Conservation (phyloP, 768 basidiomycete species). For the Leccinum uliginosum region DNA sequence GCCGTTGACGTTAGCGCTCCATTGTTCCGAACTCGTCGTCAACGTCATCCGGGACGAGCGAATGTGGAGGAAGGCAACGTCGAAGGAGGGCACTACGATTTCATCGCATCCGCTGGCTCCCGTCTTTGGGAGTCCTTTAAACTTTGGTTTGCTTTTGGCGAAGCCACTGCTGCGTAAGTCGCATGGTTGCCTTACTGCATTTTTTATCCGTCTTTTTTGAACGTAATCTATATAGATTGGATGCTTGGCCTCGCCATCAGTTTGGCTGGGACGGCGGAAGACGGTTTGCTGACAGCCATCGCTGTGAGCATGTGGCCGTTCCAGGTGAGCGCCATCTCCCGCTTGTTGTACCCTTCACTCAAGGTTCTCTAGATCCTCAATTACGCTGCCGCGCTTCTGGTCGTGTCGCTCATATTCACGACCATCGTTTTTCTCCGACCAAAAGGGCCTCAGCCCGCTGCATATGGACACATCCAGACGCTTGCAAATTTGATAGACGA, state of each 20-base stretch:
- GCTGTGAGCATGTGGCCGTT: conserved; percentile 24
- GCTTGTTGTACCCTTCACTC: not conserved
- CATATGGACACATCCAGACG: conserved; percentile 33
- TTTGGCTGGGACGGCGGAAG: conserved; percentile 13
- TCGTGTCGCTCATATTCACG: conserved; percentile 18
- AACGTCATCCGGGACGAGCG: conserved; percentile 28
- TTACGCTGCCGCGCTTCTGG: conserved; percentile 16
- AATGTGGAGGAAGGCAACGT: conserved; percentile 25
- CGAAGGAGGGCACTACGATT: conserved; percentile 7
- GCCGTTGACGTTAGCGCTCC: conserved; percentile 24
- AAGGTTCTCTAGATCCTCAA: conserved; percentile 22
- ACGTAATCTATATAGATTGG: conserved; percentile 20
- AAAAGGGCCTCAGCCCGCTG: conserved; percentile 26
- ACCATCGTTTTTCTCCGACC: conserved; percentile 12
- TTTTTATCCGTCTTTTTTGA: not conserved
- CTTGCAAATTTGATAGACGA: conserved; percentile 34
- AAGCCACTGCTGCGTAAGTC: conserved; percentile 28
- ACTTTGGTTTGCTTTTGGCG: conserved; percentile 11
- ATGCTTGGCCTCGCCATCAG: conserved; percentile 30
- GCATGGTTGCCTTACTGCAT: no score
- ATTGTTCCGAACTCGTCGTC: conserved; percentile 26
- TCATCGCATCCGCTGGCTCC: conserved; percentile 19
- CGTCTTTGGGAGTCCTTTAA: conserved; percentile 18
- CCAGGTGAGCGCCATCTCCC: conserved; percentile 14
- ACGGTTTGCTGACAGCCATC: conserved; percentile 11